These are phyloP conservation scores for Colletotrichum sublineola DNA, from an alignment of 2,329 filamentous ascomycete genomes.

Conservation along the genomic window DNA sequence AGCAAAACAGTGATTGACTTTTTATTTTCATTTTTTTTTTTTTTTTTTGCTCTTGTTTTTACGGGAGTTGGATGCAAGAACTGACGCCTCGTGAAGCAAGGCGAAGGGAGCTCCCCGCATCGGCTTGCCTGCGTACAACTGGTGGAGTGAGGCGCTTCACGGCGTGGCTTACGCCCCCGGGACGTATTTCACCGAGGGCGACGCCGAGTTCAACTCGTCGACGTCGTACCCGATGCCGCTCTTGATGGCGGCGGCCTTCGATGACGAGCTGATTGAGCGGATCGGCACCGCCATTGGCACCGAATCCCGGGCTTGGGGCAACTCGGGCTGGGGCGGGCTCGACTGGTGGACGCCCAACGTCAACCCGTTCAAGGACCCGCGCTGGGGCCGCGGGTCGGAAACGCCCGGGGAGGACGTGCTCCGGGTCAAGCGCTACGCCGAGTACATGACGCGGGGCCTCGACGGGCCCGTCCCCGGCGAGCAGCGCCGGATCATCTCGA, in stretches of 20 bases:
- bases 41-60: neutral
- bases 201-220: constrained; percentile 68
- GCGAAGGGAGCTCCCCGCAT: neutral
- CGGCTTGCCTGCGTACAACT: constrained; percentile 47
- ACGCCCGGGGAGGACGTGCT: constrained; percentile 70
- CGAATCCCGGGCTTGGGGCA: constrained; percentile 75
- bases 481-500: constrained; percentile 60
- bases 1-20: neutral
- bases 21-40: neutral
- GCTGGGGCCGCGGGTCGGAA: constrained; percentile 72
- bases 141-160: constrained; percentile 74
- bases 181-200: constrained; percentile 61
- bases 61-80: neutral
- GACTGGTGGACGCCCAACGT: constrained; percentile 77
- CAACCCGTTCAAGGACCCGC: constrained; percentile 73
- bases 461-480: constrained; percentile 50
- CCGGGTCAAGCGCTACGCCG: constrained; percentile 63
- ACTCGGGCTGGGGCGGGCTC: constrained; percentile 66
- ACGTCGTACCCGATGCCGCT: constrained; percentile 77
- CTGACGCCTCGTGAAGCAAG: neutral
- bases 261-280: constrained; percentile 50
- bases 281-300: constrained; percentile 49
- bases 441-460: constrained; percentile 65
- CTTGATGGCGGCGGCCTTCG: constrained; percentile 71
- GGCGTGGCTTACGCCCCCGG: constrained; percentile 68